These are phyloP conservation scores for Phaseolus lunatus DNA, from an alignment of 306 rosid species.

Conservation along the genomic window DNA sequence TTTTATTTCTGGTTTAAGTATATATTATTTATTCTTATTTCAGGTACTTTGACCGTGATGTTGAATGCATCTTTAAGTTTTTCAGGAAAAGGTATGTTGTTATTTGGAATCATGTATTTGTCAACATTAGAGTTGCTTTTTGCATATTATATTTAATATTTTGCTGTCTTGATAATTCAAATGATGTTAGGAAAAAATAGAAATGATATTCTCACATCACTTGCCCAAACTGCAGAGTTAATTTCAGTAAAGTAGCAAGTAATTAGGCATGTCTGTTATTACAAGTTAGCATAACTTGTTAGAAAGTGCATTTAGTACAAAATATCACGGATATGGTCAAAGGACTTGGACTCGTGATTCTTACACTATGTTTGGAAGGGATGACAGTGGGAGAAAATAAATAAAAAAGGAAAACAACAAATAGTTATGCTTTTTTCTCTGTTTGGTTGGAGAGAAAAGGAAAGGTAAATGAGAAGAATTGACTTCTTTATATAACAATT, in stretches of 20 bases:
- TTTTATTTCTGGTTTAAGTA: slow-evolving; percentile 17
- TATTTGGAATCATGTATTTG: slow-evolving; percentile 4
- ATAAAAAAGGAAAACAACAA: background rate
- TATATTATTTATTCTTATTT: slow-evolving; percentile 44
- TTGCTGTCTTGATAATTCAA: slow-evolving; percentile 14
- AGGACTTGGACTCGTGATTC: background rate
- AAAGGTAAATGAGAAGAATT: background rate
- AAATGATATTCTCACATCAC: slow-evolving; percentile 4
- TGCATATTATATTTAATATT: slow-evolving; percentile 8
- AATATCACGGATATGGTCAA: slow-evolving; percentile 3
- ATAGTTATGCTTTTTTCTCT: too few species aligned
- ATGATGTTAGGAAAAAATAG: background rate
- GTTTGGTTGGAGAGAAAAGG: background rate
- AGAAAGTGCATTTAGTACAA: slow-evolving; percentile 15
- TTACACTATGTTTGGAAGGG: background rate
- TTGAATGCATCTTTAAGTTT: slow-evolving; percentile 88
- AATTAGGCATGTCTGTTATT: slow-evolving; percentile 2
- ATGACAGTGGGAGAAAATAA: background rate
- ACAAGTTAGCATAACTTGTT: background rate
- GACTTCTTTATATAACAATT: background rate
- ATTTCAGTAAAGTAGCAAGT: background rate
- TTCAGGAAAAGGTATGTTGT: slow-evolving; percentile 80
- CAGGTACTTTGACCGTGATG: slow-evolving; percentile 99
- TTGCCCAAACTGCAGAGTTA: background rate
- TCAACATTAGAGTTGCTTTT: slow-evolving; percentile 33